These are phyloP conservation scores for Barnettozyma hawaiiensis DNA, from an alignment of 1,139 yeast species.

Conservation along the genomic window DNA sequence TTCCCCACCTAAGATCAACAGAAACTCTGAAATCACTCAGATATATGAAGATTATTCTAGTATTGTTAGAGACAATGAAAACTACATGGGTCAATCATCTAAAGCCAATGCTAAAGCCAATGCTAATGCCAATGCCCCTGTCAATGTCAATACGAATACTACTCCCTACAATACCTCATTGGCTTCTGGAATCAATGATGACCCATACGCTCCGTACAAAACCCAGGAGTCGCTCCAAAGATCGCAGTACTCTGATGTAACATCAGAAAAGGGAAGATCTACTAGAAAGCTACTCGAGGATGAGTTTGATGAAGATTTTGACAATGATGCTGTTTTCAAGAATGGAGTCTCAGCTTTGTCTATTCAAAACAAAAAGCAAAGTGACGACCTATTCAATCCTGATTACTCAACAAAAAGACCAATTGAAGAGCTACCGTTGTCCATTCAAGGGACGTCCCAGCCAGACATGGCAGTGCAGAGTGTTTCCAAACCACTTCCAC, in stretches of 20 bases:
- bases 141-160: too few species aligned
- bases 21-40: slow-evolving; percentile 26
- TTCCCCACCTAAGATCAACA: slow-evolving; percentile 18
- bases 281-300: slow-evolving; percentile 1
- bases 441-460: slow-evolving; percentile 6
- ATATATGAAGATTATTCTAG: slow-evolving; percentile 26
- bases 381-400: slow-evolving; percentile 23
- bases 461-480: slow-evolving; percentile 16
- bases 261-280: slow-evolving; percentile 6
- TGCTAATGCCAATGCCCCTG: neutral
- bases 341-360: slow-evolving; percentile 22
- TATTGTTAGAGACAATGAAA: slow-evolving; percentile 16
- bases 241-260: slow-evolving; percentile 10
- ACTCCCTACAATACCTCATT: slow-evolving; percentile 7
- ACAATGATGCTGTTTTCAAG: slow-evolving; percentile 24
- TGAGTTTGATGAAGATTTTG: slow-evolving; percentile 25
- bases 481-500: slow-evolving; percentile 16
- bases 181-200: slow-evolving; percentile 15
- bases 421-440: slow-evolving; percentile 1
- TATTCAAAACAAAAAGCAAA: slow-evolving; percentile 5
- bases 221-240: slow-evolving; percentile 7
- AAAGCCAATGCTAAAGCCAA: neutral
- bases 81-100: neutral
- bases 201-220: slow-evolving; percentile 16
- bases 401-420: slow-evolving; percentile 15